These are phyloP conservation scores for Xylaria nigripes DNA, from an alignment of 495 filamentous ascomycete genomes.

Conservation along the genomic window DNA sequence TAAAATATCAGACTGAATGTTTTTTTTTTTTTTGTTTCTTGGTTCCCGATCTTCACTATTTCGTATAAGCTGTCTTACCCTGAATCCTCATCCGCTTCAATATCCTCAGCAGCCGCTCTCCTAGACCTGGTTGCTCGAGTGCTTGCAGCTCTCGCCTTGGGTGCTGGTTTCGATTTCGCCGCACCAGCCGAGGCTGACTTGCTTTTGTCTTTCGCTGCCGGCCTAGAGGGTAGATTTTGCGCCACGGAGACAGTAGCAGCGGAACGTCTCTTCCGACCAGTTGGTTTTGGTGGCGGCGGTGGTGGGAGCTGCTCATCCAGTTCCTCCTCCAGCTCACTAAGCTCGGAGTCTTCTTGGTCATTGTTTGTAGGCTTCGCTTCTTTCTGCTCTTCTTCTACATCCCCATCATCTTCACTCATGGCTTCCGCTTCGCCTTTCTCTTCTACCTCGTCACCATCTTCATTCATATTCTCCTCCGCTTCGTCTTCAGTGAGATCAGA, in stretches of 20 bases:
- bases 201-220: constrained; percentile 20
- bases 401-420: constrained; percentile 10
- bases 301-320: constrained; percentile 17
- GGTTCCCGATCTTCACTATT: not conserved
- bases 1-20: not conserved
- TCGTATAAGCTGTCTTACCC: constrained; percentile 6
- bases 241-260: constrained; percentile 9
- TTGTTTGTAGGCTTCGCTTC: constrained; percentile 5
- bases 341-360: constrained; percentile 17
- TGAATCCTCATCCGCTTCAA: constrained; percentile 3
- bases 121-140: constrained; percentile 25
- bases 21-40: too few relatives aligned
- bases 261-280: constrained; percentile 18
- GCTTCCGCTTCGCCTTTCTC: not conserved
- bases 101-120: constrained; percentile 17
- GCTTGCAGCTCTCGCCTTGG: constrained; percentile 13
- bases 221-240: constrained; percentile 18
- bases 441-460: constrained; percentile 6
- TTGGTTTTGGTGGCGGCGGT: constrained; percentile 14
- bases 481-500: constrained; percentile 19
- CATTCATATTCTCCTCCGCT: constrained; percentile 23
- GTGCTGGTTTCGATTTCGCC: constrained; percentile 18
- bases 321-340: constrained; percentile 22
- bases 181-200: constrained; percentile 17
- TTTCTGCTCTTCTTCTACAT: constrained; percentile 15